Percentiles rank a stretch among this genome's conserved stretches.
phyloP scores from a whole-genome alignment of 1,284 basidiomycete species.

The Naganishia albida region DNA sequence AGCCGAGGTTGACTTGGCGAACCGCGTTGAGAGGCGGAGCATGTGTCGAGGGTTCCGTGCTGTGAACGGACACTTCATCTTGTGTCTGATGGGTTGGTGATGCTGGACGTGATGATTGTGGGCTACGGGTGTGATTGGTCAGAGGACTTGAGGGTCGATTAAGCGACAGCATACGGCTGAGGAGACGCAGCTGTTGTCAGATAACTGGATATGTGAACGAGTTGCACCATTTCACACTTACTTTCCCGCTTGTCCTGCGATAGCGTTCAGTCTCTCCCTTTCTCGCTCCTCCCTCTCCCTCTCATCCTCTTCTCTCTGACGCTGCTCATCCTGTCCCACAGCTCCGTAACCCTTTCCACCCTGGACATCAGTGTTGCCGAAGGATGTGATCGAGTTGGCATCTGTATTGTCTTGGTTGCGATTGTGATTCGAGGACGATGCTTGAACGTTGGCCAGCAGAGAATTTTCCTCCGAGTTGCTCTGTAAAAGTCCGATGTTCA shows the following conservation, averaged over 20 bases:
- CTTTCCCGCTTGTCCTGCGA: conserved; percentile 28
- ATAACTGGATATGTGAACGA: not conserved
- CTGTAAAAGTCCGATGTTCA: not conserved
- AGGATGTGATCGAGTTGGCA: conserved; percentile 20
- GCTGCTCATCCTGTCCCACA: conserved; percentile 17
- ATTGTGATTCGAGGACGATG: conserved; percentile 9
- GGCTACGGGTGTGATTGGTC: conserved; percentile 25
- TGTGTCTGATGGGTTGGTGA: conserved; percentile 17
- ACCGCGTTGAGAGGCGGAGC: conserved; percentile 10
- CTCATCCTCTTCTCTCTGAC: conserved; percentile 13
- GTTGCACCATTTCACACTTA: not conserved
- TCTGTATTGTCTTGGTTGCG: conserved; percentile 15
- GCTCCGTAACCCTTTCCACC: conserved; percentile 16
- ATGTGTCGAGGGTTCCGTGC: conserved; percentile 15
- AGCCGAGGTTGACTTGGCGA: conserved; percentile 23
- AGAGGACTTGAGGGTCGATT: conserved; percentile 22
- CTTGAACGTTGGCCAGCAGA: conserved; percentile 1
- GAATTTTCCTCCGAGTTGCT: conserved; percentile 18
- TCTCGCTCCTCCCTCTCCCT: conserved; percentile 19
- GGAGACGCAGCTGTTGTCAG: not conserved
- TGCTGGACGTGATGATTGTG: conserved; percentile 21
- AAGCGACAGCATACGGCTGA: conserved; percentile 22
- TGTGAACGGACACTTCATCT: conserved; percentile 6
- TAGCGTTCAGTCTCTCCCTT: conserved; percentile 18
- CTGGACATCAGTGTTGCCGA: conserved; percentile 7